Evolutionary conservation across 2,329 filamentous ascomycete genomes (phyloP).

Genomic region (Stagonosporopsis cucurbitacearum): DNA sequence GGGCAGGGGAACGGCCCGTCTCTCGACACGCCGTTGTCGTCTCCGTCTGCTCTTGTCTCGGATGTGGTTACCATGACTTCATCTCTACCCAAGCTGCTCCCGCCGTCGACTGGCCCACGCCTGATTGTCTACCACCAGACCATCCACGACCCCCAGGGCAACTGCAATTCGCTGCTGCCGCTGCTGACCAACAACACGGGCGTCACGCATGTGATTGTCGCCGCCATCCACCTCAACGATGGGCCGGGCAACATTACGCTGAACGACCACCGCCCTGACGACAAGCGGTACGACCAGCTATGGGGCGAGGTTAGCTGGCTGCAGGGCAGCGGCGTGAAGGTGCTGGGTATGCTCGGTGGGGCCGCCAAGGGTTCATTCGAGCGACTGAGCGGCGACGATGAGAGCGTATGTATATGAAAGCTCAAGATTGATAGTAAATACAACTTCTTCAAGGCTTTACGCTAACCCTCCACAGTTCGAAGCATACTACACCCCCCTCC

Average conservation of each 20-base stretch:
- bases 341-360: slow-evolving; percentile 87
- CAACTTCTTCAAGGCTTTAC: too few relatives aligned
- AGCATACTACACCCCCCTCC: slow-evolving; percentile 72
- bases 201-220: slow-evolving; percentile 83
- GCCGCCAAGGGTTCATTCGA: slow-evolving; percentile 77
- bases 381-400: slow-evolving; percentile 49
- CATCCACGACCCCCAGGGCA: slow-evolving; percentile 61
- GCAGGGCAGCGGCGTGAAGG: slow-evolving; percentile 75
- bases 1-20: slow-evolving; percentile 16
- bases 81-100: slow-evolving; percentile 40
- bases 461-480: too few relatives aligned
- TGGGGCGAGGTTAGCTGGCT: slow-evolving; percentile 80
- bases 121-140: slow-evolving; percentile 71
- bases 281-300: slow-evolving; percentile 71
- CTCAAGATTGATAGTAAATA: background rate
- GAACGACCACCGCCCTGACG: slow-evolving; percentile 77
- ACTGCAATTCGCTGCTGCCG: slow-evolving; percentile 67
- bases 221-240: slow-evolving; percentile 82
- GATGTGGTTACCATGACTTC: slow-evolving; percentile 37
- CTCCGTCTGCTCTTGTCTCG: slow-evolving; percentile 11
- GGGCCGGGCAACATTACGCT: slow-evolving; percentile 72
- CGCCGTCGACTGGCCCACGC: slow-evolving; percentile 46
- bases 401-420: slow-evolving; percentile 30
- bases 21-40: slow-evolving; percentile 6
- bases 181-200: slow-evolving; percentile 65